Evolutionary conservation across 768 basidiomycete species (phyloP), one percentile per base, ranked within the genome.

Genomic region (Pisolithus marmoratus): DNA sequence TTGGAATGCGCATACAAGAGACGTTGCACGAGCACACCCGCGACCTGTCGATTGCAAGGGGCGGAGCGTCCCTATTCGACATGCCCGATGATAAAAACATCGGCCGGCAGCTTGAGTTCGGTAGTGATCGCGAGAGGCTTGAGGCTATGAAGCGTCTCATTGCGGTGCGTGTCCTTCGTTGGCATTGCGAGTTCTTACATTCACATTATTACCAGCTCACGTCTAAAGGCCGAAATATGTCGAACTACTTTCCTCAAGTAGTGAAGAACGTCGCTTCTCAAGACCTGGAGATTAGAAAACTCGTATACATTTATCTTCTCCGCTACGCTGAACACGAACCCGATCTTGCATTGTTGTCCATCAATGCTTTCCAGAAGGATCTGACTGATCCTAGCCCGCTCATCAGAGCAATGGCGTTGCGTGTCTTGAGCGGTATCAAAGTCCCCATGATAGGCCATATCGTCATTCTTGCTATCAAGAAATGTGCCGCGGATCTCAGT

Each of bases 361-460:
- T 99, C 74, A 99, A 99, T 71, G 95, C 95, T 1, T 97, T 98
- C 65, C 96, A 99, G 68, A 92, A 91, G 69, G 96, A 99, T 70
- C 76, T 99, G 27, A 83, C 86, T 4, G 96, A 98, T 62, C 74
- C 84, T 29, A 96, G 87, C 55, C 95, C 94, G 0, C 81, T 96
- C 60, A 97, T 98, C 53, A 85, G 96, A 20, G 93, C 94, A 12
- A 95, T 97, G 90, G 94, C 95, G 3, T 73, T 99, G 52, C 80
- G 94, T 23, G 94, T 98, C 2, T 77, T 99, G 40, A 90, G 90
- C 51, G 90, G 92, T 7, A 95, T 99, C 65, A 83, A 84, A 54
- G 88, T 98, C 1, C 85, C 87, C 8, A 88, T 91, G 76, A 90
- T 99, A 50, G 87, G 82, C 15, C 84, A 82, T 56, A 77, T 95